Evolutionary conservation across 2,329 filamentous ascomycete species (phyloP).

Genomic region (Sphaerulina populicola): DNA sequence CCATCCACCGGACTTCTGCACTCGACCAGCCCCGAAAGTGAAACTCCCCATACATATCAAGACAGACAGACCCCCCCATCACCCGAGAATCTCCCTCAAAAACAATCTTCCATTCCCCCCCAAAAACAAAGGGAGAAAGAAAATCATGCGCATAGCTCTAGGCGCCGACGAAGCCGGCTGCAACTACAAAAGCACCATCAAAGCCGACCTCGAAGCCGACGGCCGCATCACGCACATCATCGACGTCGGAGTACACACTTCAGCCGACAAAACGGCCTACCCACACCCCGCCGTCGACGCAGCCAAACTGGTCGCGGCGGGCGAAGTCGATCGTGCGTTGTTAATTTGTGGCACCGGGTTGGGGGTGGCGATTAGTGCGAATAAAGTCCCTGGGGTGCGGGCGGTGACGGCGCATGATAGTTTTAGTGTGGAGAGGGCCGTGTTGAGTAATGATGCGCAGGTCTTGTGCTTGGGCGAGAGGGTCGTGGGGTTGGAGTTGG

Average conservation of each 20-base stretch:
- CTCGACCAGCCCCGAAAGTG: constrained; percentile 25
- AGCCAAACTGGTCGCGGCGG: constrained; percentile 54
- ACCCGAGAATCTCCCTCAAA: constrained; percentile 15
- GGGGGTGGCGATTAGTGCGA: constrained; percentile 79
- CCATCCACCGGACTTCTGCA: constrained; percentile 16
- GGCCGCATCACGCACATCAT: constrained; percentile 58
- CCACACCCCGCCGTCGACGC: constrained; percentile 69
- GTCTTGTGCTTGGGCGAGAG: constrained; percentile 80
- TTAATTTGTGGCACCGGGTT: constrained; percentile 80
- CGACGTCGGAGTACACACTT: constrained; percentile 63
- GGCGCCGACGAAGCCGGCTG: constrained; percentile 66
- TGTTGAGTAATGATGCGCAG: constrained; percentile 79
- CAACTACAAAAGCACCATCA: constrained; percentile 70
- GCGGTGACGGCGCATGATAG: constrained; percentile 86
- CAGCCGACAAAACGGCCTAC: constrained; percentile 70
- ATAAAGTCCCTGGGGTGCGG: constrained; percentile 74
- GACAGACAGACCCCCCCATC: constrained; percentile 23
- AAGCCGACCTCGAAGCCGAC: constrained; percentile 60
- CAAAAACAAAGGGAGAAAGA: too few species aligned
- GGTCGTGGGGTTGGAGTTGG: constrained; percentile 72
- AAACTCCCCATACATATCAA: too few species aligned
- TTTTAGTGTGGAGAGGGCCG: constrained; percentile 71
- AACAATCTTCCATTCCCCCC: too few species aligned
- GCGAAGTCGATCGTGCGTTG: constrained; percentile 66
- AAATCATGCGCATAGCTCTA: constrained; percentile 56